These are phyloP conservation scores for Centella asiatica DNA, from an alignment of 129 eudicot species.

Conservation along the genomic window DNA sequence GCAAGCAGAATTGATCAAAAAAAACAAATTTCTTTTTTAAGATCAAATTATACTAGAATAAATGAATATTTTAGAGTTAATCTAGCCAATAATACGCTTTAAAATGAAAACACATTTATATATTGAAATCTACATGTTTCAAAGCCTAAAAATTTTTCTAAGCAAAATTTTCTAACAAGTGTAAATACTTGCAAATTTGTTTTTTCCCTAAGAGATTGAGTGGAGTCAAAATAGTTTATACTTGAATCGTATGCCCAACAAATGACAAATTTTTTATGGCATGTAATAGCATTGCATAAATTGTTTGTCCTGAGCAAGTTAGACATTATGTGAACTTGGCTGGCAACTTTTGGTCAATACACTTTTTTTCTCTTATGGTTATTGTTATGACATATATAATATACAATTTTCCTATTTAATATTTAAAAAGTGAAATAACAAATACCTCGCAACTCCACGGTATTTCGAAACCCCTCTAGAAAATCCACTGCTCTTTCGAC, in stretches of 20 bases:
- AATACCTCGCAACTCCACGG: slow-evolving; percentile 88
- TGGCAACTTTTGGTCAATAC: too few relatives aligned
- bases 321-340: too few relatives aligned
- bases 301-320: too few relatives aligned
- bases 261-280: background rate
- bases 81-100: background rate
- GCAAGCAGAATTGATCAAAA: slow-evolving; percentile 1
- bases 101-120: too few relatives aligned
- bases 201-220: background rate
- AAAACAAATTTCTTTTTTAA: background rate
- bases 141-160: too few relatives aligned
- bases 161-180: too few relatives aligned
- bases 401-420: too few relatives aligned
- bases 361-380: too few relatives aligned
- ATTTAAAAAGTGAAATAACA: background rate
- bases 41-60: background rate
- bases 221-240: too few relatives aligned
- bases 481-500: slow-evolving; percentile 81
- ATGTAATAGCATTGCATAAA: too few relatives aligned
- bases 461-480: slow-evolving; percentile 93
- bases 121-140: too few relatives aligned
- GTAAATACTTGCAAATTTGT: background rate
- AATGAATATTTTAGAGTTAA: background rate
- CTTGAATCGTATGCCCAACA: background rate
- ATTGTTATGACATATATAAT: too few relatives aligned